These are phyloP conservation scores for Morella rubra DNA, from an alignment of 306 rosid species.

Conservation along the genomic window DNA sequence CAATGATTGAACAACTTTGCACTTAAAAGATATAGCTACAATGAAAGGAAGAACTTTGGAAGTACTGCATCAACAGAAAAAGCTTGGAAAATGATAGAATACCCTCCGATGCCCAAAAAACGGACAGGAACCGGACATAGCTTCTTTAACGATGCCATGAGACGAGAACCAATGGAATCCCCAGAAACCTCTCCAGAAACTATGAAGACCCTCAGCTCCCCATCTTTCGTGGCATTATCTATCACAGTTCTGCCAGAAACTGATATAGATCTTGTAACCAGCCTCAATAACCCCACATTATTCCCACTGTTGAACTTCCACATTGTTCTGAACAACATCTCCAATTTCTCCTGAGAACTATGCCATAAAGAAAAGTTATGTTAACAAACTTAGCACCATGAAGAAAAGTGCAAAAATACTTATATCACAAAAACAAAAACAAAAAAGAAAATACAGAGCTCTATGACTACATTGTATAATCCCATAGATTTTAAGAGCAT, in stretches of 20 bases:
- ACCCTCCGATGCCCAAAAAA: constrained; percentile 93
- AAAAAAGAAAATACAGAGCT: neutral
- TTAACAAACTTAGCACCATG: neutral
- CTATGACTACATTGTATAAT: neutral
- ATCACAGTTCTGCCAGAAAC: constrained; percentile 33
- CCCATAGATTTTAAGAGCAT: too few relatives aligned
- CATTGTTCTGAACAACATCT: constrained; percentile 36
- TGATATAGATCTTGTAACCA: constrained; percentile 28
- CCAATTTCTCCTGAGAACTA: constrained; percentile 23
- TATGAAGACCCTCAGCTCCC: constrained; percentile 78
- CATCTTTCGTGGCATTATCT: constrained; percentile 61
- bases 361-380: neutral
- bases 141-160: constrained; percentile 65
- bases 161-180: constrained; percentile 82
- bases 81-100: constrained; percentile 3
- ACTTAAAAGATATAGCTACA: neutral
- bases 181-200: constrained; percentile 93
- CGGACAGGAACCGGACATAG: constrained; percentile 59
- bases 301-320: constrained; percentile 29
- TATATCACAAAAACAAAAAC: neutral
- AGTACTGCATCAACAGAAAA: neutral
- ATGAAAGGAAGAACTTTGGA: neutral
- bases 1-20: neutral
- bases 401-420: neutral
- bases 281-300: constrained; percentile 24